phyloP scores from a whole-genome alignment of 768 basidiomycete species.

The Podaxis sp. region DNA sequence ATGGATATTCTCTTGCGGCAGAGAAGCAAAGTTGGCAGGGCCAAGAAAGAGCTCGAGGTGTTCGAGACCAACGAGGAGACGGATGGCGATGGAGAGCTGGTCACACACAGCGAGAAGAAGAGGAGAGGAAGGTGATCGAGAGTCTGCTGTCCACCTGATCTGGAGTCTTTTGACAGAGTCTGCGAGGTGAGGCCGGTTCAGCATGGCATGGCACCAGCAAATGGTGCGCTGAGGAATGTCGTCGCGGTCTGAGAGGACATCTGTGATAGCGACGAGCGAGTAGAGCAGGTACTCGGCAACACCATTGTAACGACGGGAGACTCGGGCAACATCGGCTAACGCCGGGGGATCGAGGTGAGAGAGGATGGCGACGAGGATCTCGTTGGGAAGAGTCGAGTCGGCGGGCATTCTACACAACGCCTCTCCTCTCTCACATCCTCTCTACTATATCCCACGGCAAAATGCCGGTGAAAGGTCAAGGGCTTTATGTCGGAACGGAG shows the following conservation, averaged over 20 bases:
- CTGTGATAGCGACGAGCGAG: conserved; percentile 43
- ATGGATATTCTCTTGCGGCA: conserved; percentile 26
- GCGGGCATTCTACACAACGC: conserved; percentile 3
- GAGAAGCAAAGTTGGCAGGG: conserved; percentile 33
- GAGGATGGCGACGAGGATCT: conserved; percentile 50
- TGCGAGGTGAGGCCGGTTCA: conserved; percentile 38
- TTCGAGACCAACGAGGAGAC: conserved; percentile 37
- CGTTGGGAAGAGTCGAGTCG: conserved; percentile 44
- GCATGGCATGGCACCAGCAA: conserved; percentile 50
- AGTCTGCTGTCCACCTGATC: conserved; percentile 50
- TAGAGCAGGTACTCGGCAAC: conserved; percentile 61
- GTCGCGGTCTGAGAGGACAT: conserved; percentile 37
- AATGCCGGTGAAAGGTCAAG: conserved; percentile 29
- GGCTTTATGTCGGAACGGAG: conserved; percentile 34
- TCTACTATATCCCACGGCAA: conserved; percentile 30
- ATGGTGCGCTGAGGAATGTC: conserved; percentile 39
- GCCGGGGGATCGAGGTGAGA: conserved; percentile 28
- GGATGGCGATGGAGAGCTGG: conserved; percentile 33
- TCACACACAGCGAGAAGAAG: conserved; percentile 35
- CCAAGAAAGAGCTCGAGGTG: conserved; percentile 52
- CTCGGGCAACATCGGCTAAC: conserved; percentile 37
- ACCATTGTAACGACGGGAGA: conserved; percentile 43
- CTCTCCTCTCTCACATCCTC: conserved; percentile 7
- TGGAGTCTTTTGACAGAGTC: conserved; percentile 42
- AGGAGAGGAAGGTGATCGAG: conserved; percentile 21